Evolutionary conservation across 192 early-diverging fungal species (phyloP).

Genomic region (Phycomyces nitens): DNA sequence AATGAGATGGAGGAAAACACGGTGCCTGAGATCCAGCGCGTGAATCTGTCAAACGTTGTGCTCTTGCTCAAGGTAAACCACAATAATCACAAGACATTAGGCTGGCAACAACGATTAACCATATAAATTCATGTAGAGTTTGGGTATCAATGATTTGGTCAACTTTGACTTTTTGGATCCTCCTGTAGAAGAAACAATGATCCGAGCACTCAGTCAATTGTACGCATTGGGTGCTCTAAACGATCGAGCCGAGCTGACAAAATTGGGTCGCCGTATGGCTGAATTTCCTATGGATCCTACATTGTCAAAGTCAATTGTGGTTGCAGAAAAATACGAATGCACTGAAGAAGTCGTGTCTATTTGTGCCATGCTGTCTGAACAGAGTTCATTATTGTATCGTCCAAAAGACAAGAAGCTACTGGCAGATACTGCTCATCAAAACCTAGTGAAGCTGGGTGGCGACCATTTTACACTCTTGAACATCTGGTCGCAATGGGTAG

Average conservation of each 20-base stretch:
- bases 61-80: slow-evolving; percentile 74
- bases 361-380: slow-evolving; percentile 89
- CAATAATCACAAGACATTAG: not conserved
- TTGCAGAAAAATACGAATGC: slow-evolving; percentile 89
- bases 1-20: slow-evolving; percentile 96
- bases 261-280: slow-evolving; percentile 94
- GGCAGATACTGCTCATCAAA: slow-evolving; percentile 90
- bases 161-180: slow-evolving; percentile 99
- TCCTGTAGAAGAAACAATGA: slow-evolving; percentile 87
- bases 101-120: no score
- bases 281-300: slow-evolving; percentile 98
- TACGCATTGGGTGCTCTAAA: slow-evolving; percentile 92
- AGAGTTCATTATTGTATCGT: slow-evolving; percentile 74
- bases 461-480: slow-evolving; percentile 91
- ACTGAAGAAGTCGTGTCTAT: slow-evolving; percentile 92
- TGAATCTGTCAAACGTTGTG: slow-evolving; percentile 88
- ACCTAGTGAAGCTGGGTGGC: slow-evolving; percentile 86
- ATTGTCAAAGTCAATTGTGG: slow-evolving; percentile 88
- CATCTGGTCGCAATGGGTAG: slow-evolving; percentile 90
- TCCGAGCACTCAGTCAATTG: slow-evolving; percentile 87
- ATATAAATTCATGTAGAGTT: slow-evolving; percentile 49
- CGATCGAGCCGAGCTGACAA: slow-evolving; percentile 89
- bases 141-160: slow-evolving; percentile 95
- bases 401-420: slow-evolving; percentile 91
- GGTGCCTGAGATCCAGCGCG: slow-evolving; percentile 94